Base-by-base conservation (phyloP, 495 filamentous ascomycete species). In the Cercophora samala region DNA sequence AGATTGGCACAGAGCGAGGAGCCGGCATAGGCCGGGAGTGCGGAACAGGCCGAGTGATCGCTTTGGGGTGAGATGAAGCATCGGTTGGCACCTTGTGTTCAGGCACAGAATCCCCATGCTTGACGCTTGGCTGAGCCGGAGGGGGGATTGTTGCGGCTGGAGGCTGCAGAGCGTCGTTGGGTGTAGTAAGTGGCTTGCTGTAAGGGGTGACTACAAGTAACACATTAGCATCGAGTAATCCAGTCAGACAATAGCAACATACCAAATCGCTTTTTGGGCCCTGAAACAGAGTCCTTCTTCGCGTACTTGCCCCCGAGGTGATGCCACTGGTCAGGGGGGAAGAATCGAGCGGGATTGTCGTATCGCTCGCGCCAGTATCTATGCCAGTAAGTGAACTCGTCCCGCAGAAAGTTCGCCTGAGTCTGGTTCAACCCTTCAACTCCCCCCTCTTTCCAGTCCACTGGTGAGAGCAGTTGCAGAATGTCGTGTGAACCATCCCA, bases 401-500 rank as follows among this genome's bases (percentile, higher is more conserved):
- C 22, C 22, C 65, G 63, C 2, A 72, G 23, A n/a, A 66, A 9
- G 37, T 15, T 25, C 18, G 69, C 37, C 37, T 46, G 37, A 9
- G 37, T 46, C 11, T 46, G 37, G 15, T 46, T 46, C 11, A 46
- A 46, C 5, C 37, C 37, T 46, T 46, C 1, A 1, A 46, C 13
- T 13, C 37, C 37, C 0, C 37, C 37, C 2, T 46, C 19, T 3
- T 24, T 18, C 37, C 60, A 53, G 24, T 75, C 72, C 24, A 26
- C 11, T 0, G 54, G 26, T 3, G 52, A 56, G 15, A 79, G 62
- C 42, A 75, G 54, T 2, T 18, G 5, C 21, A 74, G 51, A 63
- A 79, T 74, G 51, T 77, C 76, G 3, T 9, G 22, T 15, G 19
- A 53, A 23, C 26, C 42, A n/a, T 77, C 62, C 74, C 72, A 78